Conservation (phyloP, 108 stramenopile species). For the Cyclotella atomus region DNA sequence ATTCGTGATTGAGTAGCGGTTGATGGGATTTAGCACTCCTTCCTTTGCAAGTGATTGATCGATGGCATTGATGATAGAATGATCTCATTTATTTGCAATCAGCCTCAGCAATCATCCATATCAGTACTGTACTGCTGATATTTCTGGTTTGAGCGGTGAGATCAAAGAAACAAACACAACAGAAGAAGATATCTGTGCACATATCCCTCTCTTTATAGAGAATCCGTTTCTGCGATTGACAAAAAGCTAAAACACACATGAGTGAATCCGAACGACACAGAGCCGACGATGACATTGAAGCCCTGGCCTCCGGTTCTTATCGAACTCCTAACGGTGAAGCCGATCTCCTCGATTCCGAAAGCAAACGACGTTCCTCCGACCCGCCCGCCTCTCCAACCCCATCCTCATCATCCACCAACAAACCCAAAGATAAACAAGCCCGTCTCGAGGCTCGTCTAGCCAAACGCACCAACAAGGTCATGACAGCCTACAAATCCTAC, state of each 20-base stretch:
- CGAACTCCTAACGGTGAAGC: constrained; percentile 2
- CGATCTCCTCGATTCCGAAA: constrained; percentile 24
- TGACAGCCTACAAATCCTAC: constrained; percentile 5
- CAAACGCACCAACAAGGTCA: constrained; percentile 12
- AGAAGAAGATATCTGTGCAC: too few relatives aligned
- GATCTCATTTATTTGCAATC: too few relatives aligned
- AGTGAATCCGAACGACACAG: background rate
- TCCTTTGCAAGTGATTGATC: background rate
- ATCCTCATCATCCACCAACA: background rate
- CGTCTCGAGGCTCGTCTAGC: constrained; percentile 8
- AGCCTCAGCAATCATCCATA: too few relatives aligned
- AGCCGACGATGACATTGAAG: constrained; percentile 20
- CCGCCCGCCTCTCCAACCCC: background rate
- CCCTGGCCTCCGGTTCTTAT: background rate
- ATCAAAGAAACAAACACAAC: background rate
- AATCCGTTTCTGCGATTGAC: background rate
- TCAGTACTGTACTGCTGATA: too few relatives aligned
- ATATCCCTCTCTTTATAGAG: too few relatives aligned
- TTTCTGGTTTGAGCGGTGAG: too few relatives aligned
- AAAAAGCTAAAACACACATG: background rate
- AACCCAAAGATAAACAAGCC: background rate
- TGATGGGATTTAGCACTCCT: background rate
- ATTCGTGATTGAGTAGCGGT: background rate
- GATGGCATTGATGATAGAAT: background rate
- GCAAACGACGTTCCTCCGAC: too few relatives aligned